Percentiles rank a stretch among this genome's conserved stretches.
phyloP scores from a whole-genome alignment of 2,329 filamentous ascomycete species.

The Diaporthe vaccinii region DNA sequence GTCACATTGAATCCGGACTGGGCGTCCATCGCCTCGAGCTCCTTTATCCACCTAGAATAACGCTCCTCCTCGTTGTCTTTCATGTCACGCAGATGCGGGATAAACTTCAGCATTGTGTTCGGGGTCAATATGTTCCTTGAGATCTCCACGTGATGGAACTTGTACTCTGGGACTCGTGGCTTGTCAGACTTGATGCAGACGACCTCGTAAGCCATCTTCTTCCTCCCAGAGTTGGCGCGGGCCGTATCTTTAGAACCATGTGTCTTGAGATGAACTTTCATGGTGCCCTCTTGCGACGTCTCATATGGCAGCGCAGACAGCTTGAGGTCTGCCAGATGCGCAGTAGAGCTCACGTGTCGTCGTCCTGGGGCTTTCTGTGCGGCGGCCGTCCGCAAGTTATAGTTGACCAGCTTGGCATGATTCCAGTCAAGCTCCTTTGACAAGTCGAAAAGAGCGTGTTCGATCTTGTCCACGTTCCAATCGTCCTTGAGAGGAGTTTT shows the following conservation, averaged over 20 bases:
- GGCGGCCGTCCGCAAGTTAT: conserved; percentile 60
- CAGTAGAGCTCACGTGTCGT: conserved; percentile 57
- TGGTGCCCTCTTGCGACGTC: conserved; percentile 46
- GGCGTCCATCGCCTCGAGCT: conserved; percentile 69
- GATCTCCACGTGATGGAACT: conserved; percentile 72
- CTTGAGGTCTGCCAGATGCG: conserved; percentile 63
- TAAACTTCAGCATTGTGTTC: conserved; percentile 72
- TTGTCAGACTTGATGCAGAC: conserved; percentile 64
- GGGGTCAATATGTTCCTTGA: conserved; percentile 71
- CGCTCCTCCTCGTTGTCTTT: conserved; percentile 68
- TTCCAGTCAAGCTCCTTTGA: conserved; percentile 59
- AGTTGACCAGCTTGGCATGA: conserved; percentile 60
- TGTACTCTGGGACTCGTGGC: conserved; percentile 68
- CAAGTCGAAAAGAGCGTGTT: conserved; percentile 55
- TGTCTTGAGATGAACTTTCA: conserved; percentile 68
- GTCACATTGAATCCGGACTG: conserved; percentile 66
- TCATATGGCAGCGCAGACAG: conserved; percentile 34
- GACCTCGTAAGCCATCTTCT: conserved; percentile 57
- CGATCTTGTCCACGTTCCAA: conserved; percentile 61
- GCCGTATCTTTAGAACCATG: conserved; percentile 55
- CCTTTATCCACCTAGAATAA: conserved; percentile 69
- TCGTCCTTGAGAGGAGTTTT: conserved; percentile 53
- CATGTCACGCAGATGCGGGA: conserved; percentile 70
- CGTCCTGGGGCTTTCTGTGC: conserved; percentile 52
- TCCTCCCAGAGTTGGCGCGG: conserved; percentile 60